Evolutionary conservation across 768 basidiomycete species (phyloP).

Genomic region (Panellus pusillus): DNA sequence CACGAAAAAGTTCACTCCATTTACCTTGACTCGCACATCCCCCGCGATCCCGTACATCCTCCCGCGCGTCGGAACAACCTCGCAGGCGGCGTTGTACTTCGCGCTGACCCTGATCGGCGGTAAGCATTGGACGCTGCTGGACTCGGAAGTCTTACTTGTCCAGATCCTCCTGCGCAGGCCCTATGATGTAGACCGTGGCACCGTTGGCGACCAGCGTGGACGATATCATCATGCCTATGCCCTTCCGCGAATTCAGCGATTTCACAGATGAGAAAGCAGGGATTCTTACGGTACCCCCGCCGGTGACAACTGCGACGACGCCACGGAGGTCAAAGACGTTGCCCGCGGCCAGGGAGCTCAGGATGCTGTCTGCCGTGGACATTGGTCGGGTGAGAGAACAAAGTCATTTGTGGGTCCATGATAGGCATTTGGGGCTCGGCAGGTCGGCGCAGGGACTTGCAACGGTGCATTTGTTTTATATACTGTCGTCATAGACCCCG

Average conservation of each 20-base stretch:
- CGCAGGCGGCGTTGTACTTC: conserved; percentile 38
- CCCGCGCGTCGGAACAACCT: conserved; percentile 29
- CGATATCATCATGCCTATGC: conserved; percentile 53
- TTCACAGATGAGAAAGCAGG: neutral
- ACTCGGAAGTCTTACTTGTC: conserved; percentile 31
- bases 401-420: too few species aligned
- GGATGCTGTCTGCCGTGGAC: conserved; percentile 27
- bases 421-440: too few species aligned
- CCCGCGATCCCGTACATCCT: conserved; percentile 41
- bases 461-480: too few species aligned
- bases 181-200: conserved; percentile 50
- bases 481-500: too few species aligned
- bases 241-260: conserved; percentile 27
- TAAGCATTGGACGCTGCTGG: too few species aligned
- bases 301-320: conserved; percentile 47
- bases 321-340: conserved; percentile 45
- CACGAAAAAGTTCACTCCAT: too few species aligned
- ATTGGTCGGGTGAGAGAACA: too few species aligned
- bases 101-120: conserved; percentile 28
- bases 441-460: too few species aligned
- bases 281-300: conserved; percentile 39
- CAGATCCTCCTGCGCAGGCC: conserved; percentile 40
- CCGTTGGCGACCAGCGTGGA: conserved; percentile 48
- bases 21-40: conserved; percentile 41
- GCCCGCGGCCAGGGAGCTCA: conserved; percentile 35